Evolutionary conservation across 208 protist species (phyloP), one percentile per base, ranked within the genome.

Genomic region (Vickermania spadyakhi): DNA sequence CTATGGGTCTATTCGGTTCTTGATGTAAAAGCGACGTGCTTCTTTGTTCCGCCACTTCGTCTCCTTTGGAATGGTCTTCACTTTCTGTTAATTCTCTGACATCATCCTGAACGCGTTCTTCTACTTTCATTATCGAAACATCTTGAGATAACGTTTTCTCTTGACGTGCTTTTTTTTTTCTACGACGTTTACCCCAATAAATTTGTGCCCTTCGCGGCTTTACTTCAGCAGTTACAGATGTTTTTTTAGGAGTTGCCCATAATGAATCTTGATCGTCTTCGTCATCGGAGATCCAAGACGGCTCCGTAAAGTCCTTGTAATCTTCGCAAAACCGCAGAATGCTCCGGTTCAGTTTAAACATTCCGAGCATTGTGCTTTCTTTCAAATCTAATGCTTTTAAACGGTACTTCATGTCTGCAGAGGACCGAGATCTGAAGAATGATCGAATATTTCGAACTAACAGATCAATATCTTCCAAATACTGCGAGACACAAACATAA

Each of bases 401-500:
- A 11, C 87, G 79, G 60, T 91, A 89, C 7, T 75, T 71, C 60
- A 82, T 73, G 36, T 89, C 79, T 29, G 57, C 31, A 11, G 63
- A 23, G 45, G 73, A 72, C 11, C 84, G 74, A 0, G 82, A 82
- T 42, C 73, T 66, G 56, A 94, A 94, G 65, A 94, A 94, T 23
- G 68, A 74, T 23, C 84, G 78, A 30, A 94, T 80, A 62, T 90
- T 91, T 45, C 70, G 72, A 27, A 86, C 79, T 45, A 94, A 64
- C 55, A 68, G 61, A 42, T 94, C 84, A 28, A 94, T 71, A 60
- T 94, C 87, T 57, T 90, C 81, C 70, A 87, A 66, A 64, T 87
- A 94, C 72, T 90, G 80, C 2, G 87, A 94, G n/a, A 94, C 66
- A 57, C 82, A 81, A 7, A 72, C 75, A 60, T 94, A 94, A 58